Percentiles rank a stretch among this genome's conserved stretches.
Conservation (phyloP, 2,329 filamentous ascomycete species). For the Nemania serpens region DNA sequence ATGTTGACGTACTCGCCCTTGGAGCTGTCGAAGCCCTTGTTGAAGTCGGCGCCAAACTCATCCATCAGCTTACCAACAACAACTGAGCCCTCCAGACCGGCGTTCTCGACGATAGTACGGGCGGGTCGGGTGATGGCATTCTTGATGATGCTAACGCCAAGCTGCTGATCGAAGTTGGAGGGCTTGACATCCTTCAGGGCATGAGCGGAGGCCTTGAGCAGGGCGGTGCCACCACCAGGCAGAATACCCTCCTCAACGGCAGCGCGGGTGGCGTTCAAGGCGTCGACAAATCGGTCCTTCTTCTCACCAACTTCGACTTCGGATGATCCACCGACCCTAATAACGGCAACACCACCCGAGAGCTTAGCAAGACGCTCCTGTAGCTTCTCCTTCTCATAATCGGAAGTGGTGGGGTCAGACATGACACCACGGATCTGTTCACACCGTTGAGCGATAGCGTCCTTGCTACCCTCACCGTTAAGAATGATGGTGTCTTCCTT, state of each 20-base stretch:
- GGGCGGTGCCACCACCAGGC: constrained; percentile 95
- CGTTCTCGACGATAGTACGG: constrained; percentile 96
- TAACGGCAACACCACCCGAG: constrained; percentile 97
- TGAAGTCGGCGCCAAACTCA: constrained; percentile 90
- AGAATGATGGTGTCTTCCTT: constrained; percentile 99
- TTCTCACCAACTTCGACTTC: constrained; percentile 99
- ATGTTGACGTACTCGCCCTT: constrained; percentile 99
- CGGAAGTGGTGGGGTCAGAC: constrained; percentile 88
- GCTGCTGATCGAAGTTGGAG: constrained; percentile 98
- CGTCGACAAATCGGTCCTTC: constrained; percentile 99
- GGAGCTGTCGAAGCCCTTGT: constrained; percentile 95
- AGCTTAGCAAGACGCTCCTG: constrained; percentile 99
- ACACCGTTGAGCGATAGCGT: constrained; percentile 89
- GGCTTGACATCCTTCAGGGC: constrained; percentile 82
- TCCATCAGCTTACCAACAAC: constrained; percentile 98
- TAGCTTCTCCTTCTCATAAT: constrained; percentile 99
- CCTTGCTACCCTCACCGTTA: constrained; percentile 96
- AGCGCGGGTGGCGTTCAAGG: constrained; percentile 94
- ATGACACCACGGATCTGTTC: constrained; percentile 99
- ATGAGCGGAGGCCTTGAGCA: constrained; percentile 95
- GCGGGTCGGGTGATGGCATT: constrained; percentile 96
- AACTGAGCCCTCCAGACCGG: constrained; percentile 92
- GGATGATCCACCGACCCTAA: constrained; percentile 96
- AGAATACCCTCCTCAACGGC: constrained; percentile 99
- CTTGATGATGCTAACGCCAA: constrained; percentile 97